Conservation (phyloP, 768 basidiomycete species). For the Naganishia kalamii region DNA sequence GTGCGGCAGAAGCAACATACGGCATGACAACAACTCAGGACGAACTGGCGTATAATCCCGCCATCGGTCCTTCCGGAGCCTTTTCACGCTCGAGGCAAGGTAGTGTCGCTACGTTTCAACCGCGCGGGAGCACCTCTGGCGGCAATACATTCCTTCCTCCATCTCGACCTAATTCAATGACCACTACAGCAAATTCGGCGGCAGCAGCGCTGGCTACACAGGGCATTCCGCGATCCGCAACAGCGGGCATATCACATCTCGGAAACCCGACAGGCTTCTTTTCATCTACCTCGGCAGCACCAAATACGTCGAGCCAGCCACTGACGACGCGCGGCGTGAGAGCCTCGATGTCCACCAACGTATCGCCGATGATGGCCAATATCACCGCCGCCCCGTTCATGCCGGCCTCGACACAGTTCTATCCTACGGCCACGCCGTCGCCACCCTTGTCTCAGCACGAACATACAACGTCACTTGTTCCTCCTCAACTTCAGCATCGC, state of each 20-base stretch:
- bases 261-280: conserved; percentile 25
- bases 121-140: neutral
- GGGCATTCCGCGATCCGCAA: conserved; percentile 19
- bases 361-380: conserved; percentile 26
- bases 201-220: conserved; percentile 24
- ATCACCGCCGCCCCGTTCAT: conserved; percentile 26
- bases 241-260: conserved; percentile 18
- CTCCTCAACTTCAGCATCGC: conserved; percentile 44
- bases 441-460: conserved; percentile 16
- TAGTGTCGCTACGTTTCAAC: conserved; percentile 6
- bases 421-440: neutral
- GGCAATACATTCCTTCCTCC: neutral
- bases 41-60: neutral
- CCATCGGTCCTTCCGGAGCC: neutral
- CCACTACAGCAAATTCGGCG: conserved; percentile 18
- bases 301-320: neutral
- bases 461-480: conserved; percentile 40
- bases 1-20: neutral
- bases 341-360: conserved; percentile 5
- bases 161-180: conserved; percentile 6
- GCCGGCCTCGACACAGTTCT: conserved; percentile 8
- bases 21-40: neutral
- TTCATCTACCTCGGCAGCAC: neutral
- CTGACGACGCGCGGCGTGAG: neutral
- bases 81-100: conserved; percentile 8